Evolutionary conservation across 2,329 filamentous ascomycete genomes (phyloP).

Genomic region (Fusarium sp.): DNA sequence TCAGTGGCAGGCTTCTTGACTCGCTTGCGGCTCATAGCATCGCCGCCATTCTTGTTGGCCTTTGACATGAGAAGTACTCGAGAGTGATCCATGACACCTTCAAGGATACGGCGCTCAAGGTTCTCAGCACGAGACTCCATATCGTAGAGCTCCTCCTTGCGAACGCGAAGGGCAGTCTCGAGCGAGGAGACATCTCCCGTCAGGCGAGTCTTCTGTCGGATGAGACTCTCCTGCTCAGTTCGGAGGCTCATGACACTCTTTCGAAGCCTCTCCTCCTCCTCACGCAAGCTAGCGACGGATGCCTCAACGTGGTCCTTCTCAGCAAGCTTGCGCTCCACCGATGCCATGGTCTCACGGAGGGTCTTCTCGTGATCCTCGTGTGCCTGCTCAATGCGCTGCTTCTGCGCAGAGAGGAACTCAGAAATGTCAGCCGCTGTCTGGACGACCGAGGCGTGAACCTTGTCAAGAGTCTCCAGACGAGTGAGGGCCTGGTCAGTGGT

Average conservation of each 20-base stretch:
- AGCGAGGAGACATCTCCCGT: constrained; percentile 89
- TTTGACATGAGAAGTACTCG: constrained; percentile 87
- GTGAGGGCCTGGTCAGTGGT: constrained; percentile 76
- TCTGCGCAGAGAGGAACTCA: constrained; percentile 82
- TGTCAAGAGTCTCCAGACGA: constrained; percentile 85
- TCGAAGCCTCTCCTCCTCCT: constrained; percentile 65
- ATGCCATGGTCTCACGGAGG: constrained; percentile 81
- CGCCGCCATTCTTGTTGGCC: constrained; percentile 60
- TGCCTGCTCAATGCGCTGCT: constrained; percentile 78
- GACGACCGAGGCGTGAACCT: constrained; percentile 89
- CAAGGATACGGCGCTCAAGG: constrained; percentile 90
- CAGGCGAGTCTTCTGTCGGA: constrained; percentile 81
- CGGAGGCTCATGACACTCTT: constrained; percentile 69
- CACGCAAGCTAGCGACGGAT: constrained; percentile 62
- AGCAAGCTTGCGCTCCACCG: constrained; percentile 80
- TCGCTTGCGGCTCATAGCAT: constrained; percentile 70
- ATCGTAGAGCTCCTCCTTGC: constrained; percentile 88
- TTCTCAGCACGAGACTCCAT: constrained; percentile 93
- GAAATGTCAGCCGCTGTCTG: constrained; percentile 86
- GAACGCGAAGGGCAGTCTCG: constrained; percentile 88
- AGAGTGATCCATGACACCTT: constrained; percentile 96
- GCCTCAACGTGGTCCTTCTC: constrained; percentile 73
- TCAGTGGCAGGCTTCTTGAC: constrained; percentile 55
- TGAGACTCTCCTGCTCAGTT: constrained; percentile 79
- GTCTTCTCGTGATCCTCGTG: constrained; percentile 83